Evolutionary conservation across 2,329 filamentous ascomycete species (phyloP), one percentile per base, ranked within the genome.

Genomic region (Sporothrix luriei): DNA sequence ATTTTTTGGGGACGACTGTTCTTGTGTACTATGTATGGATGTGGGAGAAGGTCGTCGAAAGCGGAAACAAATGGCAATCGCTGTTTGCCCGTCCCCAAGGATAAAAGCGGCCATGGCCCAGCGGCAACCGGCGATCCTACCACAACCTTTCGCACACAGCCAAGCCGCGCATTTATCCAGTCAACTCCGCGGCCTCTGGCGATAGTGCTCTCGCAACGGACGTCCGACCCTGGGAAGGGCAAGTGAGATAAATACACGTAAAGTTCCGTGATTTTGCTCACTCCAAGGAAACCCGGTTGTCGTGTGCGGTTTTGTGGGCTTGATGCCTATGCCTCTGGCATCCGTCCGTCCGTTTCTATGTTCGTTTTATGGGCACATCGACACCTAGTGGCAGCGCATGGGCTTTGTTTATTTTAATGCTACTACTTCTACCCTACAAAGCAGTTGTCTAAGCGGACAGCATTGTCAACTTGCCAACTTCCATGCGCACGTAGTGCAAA

Each of bases 111-210:
- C 40, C 51, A 46, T n/a, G 14, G n/a, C 62, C 29, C 51, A 55
- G 21, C 24, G 51, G 68, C 16, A 54, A n/a, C 38, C 33, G 55
- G n/a, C 38, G 38, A 24, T 61, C 38, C n/a, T 43, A 5, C 2
- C 49, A 38, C 10, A 46, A 46, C 64, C 16, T 19, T 43, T 16
- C 40, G 0, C 14, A 13, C 40, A 10, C 40, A 43, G 40, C 40
- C 40, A 43, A 33, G 40, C 40, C 48, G 24, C 51, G 66, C 66
- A 70, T 70, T 68, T 70, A 70, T 57, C 69, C 69, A 70, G 54
- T 65, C 66, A 40, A 68, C 40, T 68, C 66, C 69, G 69, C 29
- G 24, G 38, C 59, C 65, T 59, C 13, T n/a, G 21, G 24, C 40
- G 59, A 70, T 64, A 70, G 68, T 70, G 51, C 67, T 19, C 26